Conservation (phyloP, 163 green algal genomes). For the Trebouxia gelatinosa region DNA sequence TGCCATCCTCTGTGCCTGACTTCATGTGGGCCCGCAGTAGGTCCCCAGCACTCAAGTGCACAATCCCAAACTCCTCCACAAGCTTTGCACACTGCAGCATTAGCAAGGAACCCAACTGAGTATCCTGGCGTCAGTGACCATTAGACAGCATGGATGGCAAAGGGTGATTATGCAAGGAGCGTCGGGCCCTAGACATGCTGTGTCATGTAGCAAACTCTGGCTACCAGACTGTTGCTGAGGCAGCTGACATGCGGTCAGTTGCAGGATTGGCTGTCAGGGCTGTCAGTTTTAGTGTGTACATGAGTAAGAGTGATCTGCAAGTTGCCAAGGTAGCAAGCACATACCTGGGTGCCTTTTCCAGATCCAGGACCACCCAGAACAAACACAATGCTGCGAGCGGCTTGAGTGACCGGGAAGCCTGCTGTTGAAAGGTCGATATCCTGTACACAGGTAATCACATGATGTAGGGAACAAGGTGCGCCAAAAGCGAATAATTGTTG, state of each 20-base stretch:
- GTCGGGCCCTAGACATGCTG: too few species aligned
- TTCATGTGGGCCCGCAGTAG: conserved; percentile 90
- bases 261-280: too few species aligned
- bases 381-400: conserved; percentile 66
- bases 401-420: conserved; percentile 20
- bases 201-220: not conserved
- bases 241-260: too few species aligned
- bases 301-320: too few species aligned
- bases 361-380: conserved; percentile 85
- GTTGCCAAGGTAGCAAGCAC: not conserved
- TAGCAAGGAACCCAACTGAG: not conserved
- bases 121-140: not conserved
- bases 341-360: conserved; percentile 79
- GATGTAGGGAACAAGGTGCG: not conserved
- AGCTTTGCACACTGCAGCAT: conserved; percentile 77
- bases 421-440: conserved; percentile 33
- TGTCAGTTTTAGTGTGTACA: too few species aligned
- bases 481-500: not conserved
- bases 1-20: conserved; percentile 75
- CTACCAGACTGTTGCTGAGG: not conserved
- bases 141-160: not conserved
- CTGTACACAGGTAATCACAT: not conserved
- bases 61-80: conserved; percentile 83
- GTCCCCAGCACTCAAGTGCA: conserved; percentile 89
- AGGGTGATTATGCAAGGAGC: not conserved